Base-by-base conservation (phyloP, 148 eudicot genomes). In the Vaccinium vitisidaea region DNA sequence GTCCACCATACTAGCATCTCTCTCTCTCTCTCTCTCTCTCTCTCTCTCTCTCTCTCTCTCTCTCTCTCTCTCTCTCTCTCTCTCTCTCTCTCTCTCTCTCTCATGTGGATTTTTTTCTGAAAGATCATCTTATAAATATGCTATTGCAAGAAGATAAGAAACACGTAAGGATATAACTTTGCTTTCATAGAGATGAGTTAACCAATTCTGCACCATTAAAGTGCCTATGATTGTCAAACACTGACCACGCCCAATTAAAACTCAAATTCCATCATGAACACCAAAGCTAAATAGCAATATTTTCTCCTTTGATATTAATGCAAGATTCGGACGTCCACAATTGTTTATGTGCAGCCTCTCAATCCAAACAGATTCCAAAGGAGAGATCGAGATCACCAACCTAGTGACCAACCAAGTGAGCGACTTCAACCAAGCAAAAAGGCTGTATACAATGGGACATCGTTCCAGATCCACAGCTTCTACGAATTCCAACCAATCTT, bases 391-490 rank as follows among this genome's bases (percentile, higher is more conserved):
- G 52, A 85, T 85, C 12, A 49, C 81, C 30, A 85, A 85, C 80
- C 84, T 85, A 75, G 87, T 61, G 48, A 73, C 87, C 73, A 81
- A 81, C 81, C 79, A 81, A 80, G 84, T 85, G 21, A 85, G 48
- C 23, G 80, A 85, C 58, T 74, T 81, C 56, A 81, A 85, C 48
- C 84, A 81, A 56, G 87, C 87, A 73, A 85, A 81, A 46, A 81
- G 21, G 59, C 75, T 85, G 19, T 85, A 85, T 52, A 74, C 54
- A 65, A 76, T 85, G 32, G 87, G 87, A 81, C 36, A 84, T 56
- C 76, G 75, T 25, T 63, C 75, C 73, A 85, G 87, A 61, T 85
- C 87, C 30, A 85, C 87, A 27, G 87, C 84, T 85, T 81, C 87
- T 54, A 85, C 87, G 10, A 80, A 85, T 59, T 85, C 81, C 81